These are phyloP conservation scores for Pythium folliculosum DNA, from an alignment of 352 stramenopile species.

Conservation along the genomic window DNA sequence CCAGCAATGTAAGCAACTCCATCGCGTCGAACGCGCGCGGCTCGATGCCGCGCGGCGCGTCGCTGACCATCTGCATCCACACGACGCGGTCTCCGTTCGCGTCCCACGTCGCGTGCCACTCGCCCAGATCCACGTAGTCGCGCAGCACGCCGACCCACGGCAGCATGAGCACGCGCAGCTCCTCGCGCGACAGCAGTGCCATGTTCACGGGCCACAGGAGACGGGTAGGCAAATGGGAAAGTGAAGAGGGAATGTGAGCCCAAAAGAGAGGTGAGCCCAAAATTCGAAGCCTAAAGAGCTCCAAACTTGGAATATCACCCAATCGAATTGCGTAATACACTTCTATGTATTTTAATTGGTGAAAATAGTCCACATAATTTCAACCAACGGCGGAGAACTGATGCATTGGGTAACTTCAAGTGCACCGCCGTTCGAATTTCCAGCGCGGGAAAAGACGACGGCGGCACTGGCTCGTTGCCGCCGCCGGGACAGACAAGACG, in stretches of 20 bases:
- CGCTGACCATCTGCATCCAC: conserved; percentile 14
- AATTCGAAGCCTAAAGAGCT: background rate
- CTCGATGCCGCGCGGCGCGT: conserved; percentile 12
- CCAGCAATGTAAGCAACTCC: conserved; percentile 19
- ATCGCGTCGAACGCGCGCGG: conserved; percentile 19
- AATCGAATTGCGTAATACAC: no score
- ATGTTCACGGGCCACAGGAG: background rate
- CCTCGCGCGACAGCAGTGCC: background rate
- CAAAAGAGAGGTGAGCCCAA: no score
- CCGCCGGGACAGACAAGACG: no score
- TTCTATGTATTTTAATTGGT: no score
- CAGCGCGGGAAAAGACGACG: no score
- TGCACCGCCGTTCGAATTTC: no score
- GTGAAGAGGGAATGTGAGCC: background rate
- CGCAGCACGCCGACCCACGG: conserved; percentile 20
- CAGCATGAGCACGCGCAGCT: conserved; percentile 18
- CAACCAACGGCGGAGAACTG: no score
- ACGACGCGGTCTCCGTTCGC: conserved; percentile 10
- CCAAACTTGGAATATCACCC: no score
- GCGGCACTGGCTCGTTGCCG: no score
- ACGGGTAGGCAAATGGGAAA: background rate
- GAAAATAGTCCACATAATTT: no score
- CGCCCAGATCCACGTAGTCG: conserved; percentile 18
- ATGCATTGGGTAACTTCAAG: no score
- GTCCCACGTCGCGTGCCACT: conserved; percentile 16